Percentiles rank a stretch among this genome's conserved stretches.
These are phyloP conservation scores for Luzula sylvatica DNA, from an alignment of 176 grass and related monocot species.

Conservation along the genomic window DNA sequence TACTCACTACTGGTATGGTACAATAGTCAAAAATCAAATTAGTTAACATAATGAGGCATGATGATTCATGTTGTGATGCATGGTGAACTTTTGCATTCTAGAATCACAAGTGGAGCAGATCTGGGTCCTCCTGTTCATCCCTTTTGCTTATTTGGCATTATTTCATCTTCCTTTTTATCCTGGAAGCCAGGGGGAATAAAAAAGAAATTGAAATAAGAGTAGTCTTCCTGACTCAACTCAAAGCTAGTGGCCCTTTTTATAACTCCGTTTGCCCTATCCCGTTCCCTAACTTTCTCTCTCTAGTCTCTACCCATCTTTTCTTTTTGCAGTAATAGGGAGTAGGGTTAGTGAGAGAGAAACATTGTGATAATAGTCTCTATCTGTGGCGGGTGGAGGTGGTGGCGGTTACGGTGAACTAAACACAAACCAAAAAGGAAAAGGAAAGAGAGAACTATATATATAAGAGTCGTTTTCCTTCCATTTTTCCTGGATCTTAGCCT, in stretches of 20 bases:
- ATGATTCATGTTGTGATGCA: background rate
- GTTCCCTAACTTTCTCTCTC: background rate
- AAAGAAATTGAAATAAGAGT: slow-evolving; percentile 7
- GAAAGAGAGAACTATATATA: slow-evolving; percentile 35
- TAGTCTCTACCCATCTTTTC: background rate
- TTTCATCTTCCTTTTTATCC: slow-evolving; percentile 16
- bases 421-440: slow-evolving; percentile 33
- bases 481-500: slow-evolving; percentile 53
- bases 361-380: slow-evolving; percentile 39
- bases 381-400: slow-evolving; percentile 59
- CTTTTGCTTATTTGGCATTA: slow-evolving; percentile 19
- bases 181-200: slow-evolving; percentile 10
- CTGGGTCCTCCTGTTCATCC: background rate
- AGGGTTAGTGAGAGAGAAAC: background rate
- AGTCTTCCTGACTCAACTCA: slow-evolving; percentile 28
- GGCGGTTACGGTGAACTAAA: slow-evolving; percentile 73
- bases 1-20: too few species aligned
- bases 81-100: background rate
- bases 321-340: background rate
- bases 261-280: slow-evolving; percentile 25
- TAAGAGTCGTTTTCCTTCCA: slow-evolving; percentile 45
- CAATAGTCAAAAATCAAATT: background rate
- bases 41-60: background rate
- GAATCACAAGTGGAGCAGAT: background rate
- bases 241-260: slow-evolving; percentile 21